Evolutionary conservation across 768 basidiomycete species (phyloP), one percentile per base, ranked within the genome.

Genomic region (Calocybe indica): DNA sequence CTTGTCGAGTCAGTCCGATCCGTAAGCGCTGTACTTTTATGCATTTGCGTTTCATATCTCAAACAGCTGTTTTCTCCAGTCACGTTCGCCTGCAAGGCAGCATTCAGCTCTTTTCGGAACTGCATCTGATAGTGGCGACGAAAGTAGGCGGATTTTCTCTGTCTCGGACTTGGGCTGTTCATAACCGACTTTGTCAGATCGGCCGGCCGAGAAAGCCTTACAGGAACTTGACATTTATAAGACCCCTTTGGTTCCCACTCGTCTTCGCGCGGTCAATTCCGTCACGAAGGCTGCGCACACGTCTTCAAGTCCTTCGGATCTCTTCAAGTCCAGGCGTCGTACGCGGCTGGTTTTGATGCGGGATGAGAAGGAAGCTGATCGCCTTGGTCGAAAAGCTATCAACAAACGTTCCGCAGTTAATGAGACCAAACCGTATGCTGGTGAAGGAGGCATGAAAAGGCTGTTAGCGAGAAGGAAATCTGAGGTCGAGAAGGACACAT

Each of bases 401-500:
- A 71, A 58, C 40, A 74, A 72, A 55, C 63, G 57, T 33, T 69
- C 62, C 37, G 60, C 68, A 12, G 63, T 70, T 10, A 81, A 80
- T 52, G 75, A 74, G 35, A 78, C 78, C 13, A 89, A 89, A 56
- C 88, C 88, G 3, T 90, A 90, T 55, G 82, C 85, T 1, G 88
- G 87, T 6, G 78, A 80, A 52, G 84, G 87, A 45, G 85, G 85
- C 0, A 82, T 88, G 75, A 88, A 84, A 70, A 89, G 83, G 58
- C 66, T 87, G 61, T 62, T 89, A 35, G 81, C 83, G 14, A 75
- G 78, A 53, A 70, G 82, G 42, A 77, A 75, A 57, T 65, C 70
- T 52, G 84, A 85, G 58, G 78, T 70, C 37, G 72, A 78, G 45
- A 74, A 76, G 49, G 75, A 67, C 15, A 58, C 4, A 22, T 4